Percentiles rank a stretch among this genome's conserved stretches.
Evolutionary conservation across 1,284 basidiomycete species (phyloP).

Genomic region (Fistulina hepatica): DNA sequence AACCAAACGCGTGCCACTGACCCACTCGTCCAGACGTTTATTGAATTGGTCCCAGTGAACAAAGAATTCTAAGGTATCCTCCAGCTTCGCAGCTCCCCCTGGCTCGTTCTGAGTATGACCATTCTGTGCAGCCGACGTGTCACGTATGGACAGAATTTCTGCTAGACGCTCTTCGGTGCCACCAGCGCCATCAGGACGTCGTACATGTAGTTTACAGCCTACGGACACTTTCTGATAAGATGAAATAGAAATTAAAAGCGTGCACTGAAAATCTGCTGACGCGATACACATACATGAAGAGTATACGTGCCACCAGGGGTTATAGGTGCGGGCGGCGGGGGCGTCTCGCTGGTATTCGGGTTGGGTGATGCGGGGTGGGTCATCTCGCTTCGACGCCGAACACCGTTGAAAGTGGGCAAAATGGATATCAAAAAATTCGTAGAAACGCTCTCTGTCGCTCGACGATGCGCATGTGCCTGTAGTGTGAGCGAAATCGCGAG

Average conservation of each 20-base stretch:
- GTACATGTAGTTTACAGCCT: conserved; percentile 89
- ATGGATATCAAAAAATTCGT: too few relatives aligned
- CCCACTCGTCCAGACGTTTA: conserved; percentile 98
- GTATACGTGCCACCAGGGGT: conserved; percentile 66
- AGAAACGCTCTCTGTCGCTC: too few relatives aligned
- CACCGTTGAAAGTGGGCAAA: too few relatives aligned
- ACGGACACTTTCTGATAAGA: conserved; percentile 78
- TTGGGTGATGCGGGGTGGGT: too few relatives aligned
- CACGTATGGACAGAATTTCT: conserved; percentile 87
- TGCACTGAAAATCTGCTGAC: conserved; percentile 18
- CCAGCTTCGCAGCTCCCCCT: conserved; percentile 37
- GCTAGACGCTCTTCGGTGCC: conserved; percentile 81
- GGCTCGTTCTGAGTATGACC: conserved; percentile 38
- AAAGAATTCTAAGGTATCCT: conserved; percentile 87
- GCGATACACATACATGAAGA: conserved; percentile 44
- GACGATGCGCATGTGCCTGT: too few relatives aligned
- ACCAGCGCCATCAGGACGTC: conserved; percentile 64
- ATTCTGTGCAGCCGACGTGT: conserved; percentile 27
- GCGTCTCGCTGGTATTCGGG: too few relatives aligned
- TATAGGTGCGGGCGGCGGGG: conserved; percentile 58
- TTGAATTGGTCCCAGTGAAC: conserved; percentile 98
- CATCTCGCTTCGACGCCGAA: too few relatives aligned
- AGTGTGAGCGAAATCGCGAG: too few relatives aligned
- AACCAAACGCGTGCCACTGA: conserved; percentile 81
- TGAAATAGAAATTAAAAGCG: conserved; percentile 15